Conservation (phyloP, 106 monocot species). For the Allium fistulosum region DNA sequence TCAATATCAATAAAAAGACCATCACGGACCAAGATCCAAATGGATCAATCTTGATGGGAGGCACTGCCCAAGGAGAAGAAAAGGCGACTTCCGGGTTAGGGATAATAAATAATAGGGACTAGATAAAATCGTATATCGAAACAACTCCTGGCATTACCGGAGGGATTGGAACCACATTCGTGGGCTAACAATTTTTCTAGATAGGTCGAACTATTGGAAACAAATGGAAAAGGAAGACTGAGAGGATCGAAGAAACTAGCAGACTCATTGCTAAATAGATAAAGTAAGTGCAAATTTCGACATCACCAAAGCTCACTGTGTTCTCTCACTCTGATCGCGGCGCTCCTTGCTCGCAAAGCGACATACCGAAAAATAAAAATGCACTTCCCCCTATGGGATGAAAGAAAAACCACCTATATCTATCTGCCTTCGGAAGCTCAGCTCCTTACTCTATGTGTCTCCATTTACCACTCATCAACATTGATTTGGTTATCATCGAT, state of each 20-base stretch:
- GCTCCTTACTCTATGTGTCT: too few relatives aligned
- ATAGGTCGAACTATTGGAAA: too few relatives aligned
- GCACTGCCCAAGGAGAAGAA: slow-evolving; percentile 21
- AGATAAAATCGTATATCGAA: slow-evolving; percentile 5
- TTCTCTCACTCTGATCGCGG: background rate
- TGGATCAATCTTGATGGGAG: slow-evolving; percentile 12
- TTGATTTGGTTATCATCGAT: too few relatives aligned
- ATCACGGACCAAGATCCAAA: slow-evolving; percentile 11
- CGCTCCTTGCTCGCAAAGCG: too few relatives aligned
- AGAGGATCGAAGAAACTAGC: too few relatives aligned
- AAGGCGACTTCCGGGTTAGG: slow-evolving; percentile 13
- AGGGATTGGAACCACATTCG: slow-evolving; percentile 3
- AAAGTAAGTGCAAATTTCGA: background rate
- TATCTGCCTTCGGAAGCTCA: too few relatives aligned
- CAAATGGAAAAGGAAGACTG: too few relatives aligned
- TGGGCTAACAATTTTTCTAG: background rate
- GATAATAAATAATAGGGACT: background rate
- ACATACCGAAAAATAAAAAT: background rate
- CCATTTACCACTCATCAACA: too few relatives aligned
- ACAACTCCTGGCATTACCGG: background rate
- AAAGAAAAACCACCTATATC: too few relatives aligned
- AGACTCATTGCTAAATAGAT: too few relatives aligned
- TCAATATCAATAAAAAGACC: slow-evolving; percentile 12
- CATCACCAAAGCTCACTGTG: background rate
- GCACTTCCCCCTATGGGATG: too few relatives aligned